These are phyloP conservation scores for Heritiera fomes DNA, from an alignment of 345 rosid species.

Conservation along the genomic window DNA sequence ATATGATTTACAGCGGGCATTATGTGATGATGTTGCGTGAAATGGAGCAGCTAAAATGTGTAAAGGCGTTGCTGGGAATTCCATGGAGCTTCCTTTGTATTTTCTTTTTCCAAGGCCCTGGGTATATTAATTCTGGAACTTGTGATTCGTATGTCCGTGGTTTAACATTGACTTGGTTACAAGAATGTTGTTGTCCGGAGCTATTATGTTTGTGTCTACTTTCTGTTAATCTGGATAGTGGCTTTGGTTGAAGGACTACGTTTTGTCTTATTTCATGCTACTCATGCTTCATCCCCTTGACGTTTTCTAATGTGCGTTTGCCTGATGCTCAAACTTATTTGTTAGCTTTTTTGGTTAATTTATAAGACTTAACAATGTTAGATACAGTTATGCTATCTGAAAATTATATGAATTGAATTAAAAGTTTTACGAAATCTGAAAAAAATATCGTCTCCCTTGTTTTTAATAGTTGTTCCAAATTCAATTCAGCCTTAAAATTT, in stretches of 20 bases:
- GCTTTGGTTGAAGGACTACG: neutral
- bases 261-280: neutral
- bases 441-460: too few relatives aligned
- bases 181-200: neutral
- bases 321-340: neutral
- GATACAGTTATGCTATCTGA: too few relatives aligned
- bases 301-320: neutral
- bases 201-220: constrained; percentile 1
- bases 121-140: neutral
- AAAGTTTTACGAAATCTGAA: too few relatives aligned
- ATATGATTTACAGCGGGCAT: neutral
- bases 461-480: too few relatives aligned
- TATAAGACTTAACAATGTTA: neutral
- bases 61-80: neutral
- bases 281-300: neutral
- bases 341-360: neutral
- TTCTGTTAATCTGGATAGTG: neutral
- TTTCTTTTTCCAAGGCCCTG: constrained; percentile 1
- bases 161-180: neutral
- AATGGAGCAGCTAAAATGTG: constrained; percentile 2
- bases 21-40: neutral
- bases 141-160: neutral
- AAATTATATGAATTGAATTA: too few relatives aligned
- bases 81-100: neutral
- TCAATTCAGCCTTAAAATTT: too few relatives aligned